Evolutionary conservation across 139 green algal species (phyloP).

Genomic region (Cymbomonas tetramitiformis): DNA sequence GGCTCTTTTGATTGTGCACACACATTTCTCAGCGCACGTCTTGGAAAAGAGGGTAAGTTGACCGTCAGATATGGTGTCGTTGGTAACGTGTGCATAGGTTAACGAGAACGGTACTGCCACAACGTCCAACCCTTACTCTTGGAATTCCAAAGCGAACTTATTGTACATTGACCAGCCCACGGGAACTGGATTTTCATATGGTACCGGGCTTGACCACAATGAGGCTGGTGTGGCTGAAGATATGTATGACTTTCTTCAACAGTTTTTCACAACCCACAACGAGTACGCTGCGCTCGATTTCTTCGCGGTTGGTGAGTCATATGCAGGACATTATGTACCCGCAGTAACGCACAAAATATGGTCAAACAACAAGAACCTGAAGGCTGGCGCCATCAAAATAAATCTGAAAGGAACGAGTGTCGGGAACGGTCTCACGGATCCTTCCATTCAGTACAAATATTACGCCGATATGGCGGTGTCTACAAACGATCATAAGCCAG

Average conservation of each 20-base stretch:
- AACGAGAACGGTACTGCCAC: too few relatives aligned
- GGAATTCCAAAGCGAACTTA: constrained; percentile 34
- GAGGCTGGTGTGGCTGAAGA: constrained; percentile 64
- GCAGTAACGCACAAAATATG: constrained; percentile 11
- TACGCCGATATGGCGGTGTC: constrained; percentile 67
- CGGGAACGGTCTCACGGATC: constrained; percentile 85
- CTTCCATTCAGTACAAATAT: constrained; percentile 56
- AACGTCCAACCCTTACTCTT: constrained; percentile 36
- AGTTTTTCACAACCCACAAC: constrained; percentile 55
- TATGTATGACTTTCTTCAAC: constrained; percentile 86
- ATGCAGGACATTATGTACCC: constrained; percentile 40
- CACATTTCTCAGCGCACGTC: too few relatives aligned
- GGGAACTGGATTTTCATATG: constrained; percentile 79
- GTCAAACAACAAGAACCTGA: constrained; percentile 1
- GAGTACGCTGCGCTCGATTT: constrained; percentile 50
- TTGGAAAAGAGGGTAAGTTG: too few relatives aligned
- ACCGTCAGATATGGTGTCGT: too few relatives aligned
- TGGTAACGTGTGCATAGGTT: too few relatives aligned
- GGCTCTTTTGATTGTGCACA: too few relatives aligned
- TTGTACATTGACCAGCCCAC: constrained; percentile 78
- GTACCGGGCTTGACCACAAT: constrained; percentile 32
- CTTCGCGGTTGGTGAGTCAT: constrained; percentile 76
- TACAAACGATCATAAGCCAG: constrained; percentile 27
- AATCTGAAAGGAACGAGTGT: constrained; percentile 50
- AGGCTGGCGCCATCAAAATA: background rate